Evolutionary conservation across 164 flowering plant genomes (phyloP), one percentile per base, ranked within the genome.

Genomic region (Tetrastigma voinierianum): DNA sequence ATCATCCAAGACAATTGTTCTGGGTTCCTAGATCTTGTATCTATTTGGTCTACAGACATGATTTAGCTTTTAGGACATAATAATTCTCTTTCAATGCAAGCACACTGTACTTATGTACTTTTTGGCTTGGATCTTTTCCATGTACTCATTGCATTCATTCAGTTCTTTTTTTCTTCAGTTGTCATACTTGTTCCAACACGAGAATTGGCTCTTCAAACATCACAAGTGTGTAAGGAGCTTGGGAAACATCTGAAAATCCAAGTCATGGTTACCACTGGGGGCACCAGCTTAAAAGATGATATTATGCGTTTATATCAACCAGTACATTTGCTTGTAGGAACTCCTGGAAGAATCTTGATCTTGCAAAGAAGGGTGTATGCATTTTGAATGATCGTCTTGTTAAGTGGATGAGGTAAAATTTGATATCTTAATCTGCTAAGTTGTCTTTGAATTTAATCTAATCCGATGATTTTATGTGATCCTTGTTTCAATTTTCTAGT

Each of bases 281-380:
- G 98, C 61, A 94, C 97, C 57, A 94, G 98, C 79, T 79, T 94
- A 60, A 94, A 86, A 76, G 98, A 95, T 77, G 98, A 95, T 81
- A 95, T 95, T 69, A 95, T 92, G 98, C 93, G 98, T 32, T 81
- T 95, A 59, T 91, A 95, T 74, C 98, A 95, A 70, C 98, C 98
- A 2, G 97, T 95, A 19, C 98, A 94, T 75, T 82, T 94, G 66
- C 98, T 94, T 71, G 97, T 94, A 68, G 98, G 98, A 70, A 94
- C 97, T 46, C 98, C 98, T 43, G 98, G 98, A 67, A 86, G 98
- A 79, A 89, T 95, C 76, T 95, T 51, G 98, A 95, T 85, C 97
- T 95, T 72, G 83, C 96, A 5, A 91, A 83, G 61, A 95, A 95
- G 68, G 98, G 98, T 54, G 85, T 95, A 32, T 95, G 98, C 61